Base-by-base conservation (phyloP, 192 early-diverging fungal species). In the Coemansia guatemalensis region DNA sequence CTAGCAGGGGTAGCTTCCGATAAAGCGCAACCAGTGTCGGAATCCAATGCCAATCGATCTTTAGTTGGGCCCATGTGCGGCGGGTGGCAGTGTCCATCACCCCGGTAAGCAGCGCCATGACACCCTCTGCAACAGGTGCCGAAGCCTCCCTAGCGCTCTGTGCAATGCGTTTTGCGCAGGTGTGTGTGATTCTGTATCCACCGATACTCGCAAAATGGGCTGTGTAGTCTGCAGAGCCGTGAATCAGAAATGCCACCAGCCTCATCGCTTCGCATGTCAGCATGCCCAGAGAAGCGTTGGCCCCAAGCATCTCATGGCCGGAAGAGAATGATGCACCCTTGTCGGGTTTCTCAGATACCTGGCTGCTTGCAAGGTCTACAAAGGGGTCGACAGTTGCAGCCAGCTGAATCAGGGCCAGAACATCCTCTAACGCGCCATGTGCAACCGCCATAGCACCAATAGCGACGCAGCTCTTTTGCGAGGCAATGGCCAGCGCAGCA, bases 171-270 rank as follows among this genome's bases (percentile, higher is more conserved):
- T 7, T 48, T n/a, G 58, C n/a, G 23, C 63, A 69, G 3, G 51
- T 21, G 11, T 64, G 57, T 11, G 64, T 44, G 24, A 48, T 48
- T 18, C 44, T 14, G 54, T 77, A 68, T 7, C 74, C 74, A 47
- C 60, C 55, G 22, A 64, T 22, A 1, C 12, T 9, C 4, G 35
- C 14, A 48, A 77, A 67, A 8, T n/a, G 29, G 5, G 23, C 17
- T 14, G 48, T 64, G 4, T 67, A 47, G 8, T 30, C 29, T 2
- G 57, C n/a, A 0, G 52, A 49, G 8, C 62, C 69, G 21, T 77
- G 69, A 26, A 71, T 64, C n/a, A 77, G 35, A 48, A 77, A 60
- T 4, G 74, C 74, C 23, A 68, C 12, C n/a, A 77, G 61, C 24
- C 48, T 53, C 4, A 71, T 21, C 7, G 48, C 27, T 39, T 77